Base-by-base conservation (phyloP, 257 asterid species). In the Misopates orontium region DNA sequence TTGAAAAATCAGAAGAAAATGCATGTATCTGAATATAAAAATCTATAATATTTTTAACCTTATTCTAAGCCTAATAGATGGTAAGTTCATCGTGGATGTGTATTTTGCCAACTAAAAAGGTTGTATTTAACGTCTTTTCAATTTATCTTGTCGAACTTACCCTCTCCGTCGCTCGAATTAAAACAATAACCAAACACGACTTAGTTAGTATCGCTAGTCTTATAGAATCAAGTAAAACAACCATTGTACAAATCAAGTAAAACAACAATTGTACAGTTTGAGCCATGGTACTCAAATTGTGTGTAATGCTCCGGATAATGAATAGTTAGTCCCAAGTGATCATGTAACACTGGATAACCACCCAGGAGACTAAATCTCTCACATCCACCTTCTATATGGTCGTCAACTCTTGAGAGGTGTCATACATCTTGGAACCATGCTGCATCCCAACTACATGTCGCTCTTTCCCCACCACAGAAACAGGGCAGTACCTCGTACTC, bases 191-290 rank as follows among this genome's bases (percentile, higher is more conserved):
- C 18, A 0, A 45, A 45, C 5, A 45, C 51, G 15, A 14, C 7
- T 4, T 6, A 13, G 13, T 45, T 12, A 45, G 5, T 3, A 19
- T 52, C 16, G 8, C 8, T 19, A 28, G 51, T 40, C 60, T 0
- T 40, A 45, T 16, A 45, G 1, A 4, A 13, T 42, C 48, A 42
- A n/a, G n/a, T 7, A 28, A 28, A 3, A 28, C 7, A 28, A 28
- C 3, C 36, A 28, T 28, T 2, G 36, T 28, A 28, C 36, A 28
- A 2, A 2, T 45, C 18, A 45, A 45, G 51, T 16, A 32, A 52
- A 15, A 51, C 11, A 14, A 21, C 70, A 32, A 51, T 19, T 50
- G n/a, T 62, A 62, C 68, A 62, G 45, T 48, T 42, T n/a, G 25
- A 64, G 28, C 14, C 19, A 25, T 9, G 36, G 17, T 16, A 42